Evolutionary conservation across 1,284 basidiomycete genomes (phyloP), one percentile per base, ranked within the genome.

Genomic region (Irpex sp.): DNA sequence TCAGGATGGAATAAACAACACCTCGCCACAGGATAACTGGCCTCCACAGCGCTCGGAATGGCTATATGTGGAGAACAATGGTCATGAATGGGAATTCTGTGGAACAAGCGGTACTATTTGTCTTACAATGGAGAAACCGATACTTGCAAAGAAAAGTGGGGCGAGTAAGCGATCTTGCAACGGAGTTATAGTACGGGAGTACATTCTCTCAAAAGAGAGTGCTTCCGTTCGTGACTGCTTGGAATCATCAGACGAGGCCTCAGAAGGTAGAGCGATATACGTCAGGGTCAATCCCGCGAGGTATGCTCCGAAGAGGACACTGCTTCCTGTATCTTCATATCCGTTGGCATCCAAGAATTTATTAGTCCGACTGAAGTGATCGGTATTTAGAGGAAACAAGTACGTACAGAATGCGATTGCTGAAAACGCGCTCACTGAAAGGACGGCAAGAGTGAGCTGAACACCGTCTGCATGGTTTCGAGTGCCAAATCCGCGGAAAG

Each of bases 91-190:
- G 31, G 31, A 6, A 33, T 33, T 33, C 5, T 33, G 31, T 33
- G 5, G 5, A 26, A 26, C 31, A 6, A 33, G 31, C 5, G 31
- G 31, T 33, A 6, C 5, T 6, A 6, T 6, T 33, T 33, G 31
- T 33, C 72, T 60, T 49, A 73, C 72, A 46, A 86, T 82, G 0
- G 81, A 80, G 61, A 78, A 80, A 1, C 84, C 84, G 51, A 86
- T 82, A 26, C 80, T 81, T 2, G 79, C 72, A 65, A 86, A 86
- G 75, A 86, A 85, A 26, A 86, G 72, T 1, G 84, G 83, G 0
- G 78, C 74, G 19, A 85, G 72, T 36, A 85, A 58, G 60, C 74
- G 70, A 13, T 69, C 68, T 31, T 78, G 75, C 1, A 78, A 33
- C 0, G 74, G 76, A 1, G 70, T 68, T 47, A 82, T 65, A 15